Base-by-base conservation (phyloP, 495 filamentous ascomycete species). In the Pyrenopolyporus hunteri region DNA sequence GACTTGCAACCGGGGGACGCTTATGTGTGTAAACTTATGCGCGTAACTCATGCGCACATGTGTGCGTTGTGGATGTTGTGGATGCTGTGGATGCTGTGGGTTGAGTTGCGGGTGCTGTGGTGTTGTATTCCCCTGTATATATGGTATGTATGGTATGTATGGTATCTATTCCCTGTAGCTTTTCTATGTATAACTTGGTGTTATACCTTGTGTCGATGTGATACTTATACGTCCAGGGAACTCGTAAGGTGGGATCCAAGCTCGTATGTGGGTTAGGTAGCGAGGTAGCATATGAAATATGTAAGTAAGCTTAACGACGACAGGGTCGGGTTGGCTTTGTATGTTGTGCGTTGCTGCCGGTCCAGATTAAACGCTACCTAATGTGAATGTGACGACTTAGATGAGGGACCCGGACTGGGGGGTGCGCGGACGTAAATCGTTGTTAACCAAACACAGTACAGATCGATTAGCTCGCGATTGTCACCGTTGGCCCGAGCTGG, bases 271-370 rank as follows among this genome's bases (percentile, higher is more conserved):
- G n/a, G 14, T 48, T 36, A 50, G 22, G 48, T 29, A 28, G 9
- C 31, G 14, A 31, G 14, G 22, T 52, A 37, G 25, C 29, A 47
- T 31, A 32, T 47, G 33, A 17, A 37, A 14, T 37, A 47, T 31
- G 42, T 47, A 43, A 17, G 53, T 57, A 57, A 57, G 54, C 54
- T 57, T 57, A 57, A 49, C 44, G 43, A 57, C 32, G 44, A 22
- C 7, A 36, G 39, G 52, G 31, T 35, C 53, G 17, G 11, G 25
- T 20, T 29, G 39, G 19, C 29, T 36, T 45, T 46, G 39, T 23
- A 48, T 40, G 53, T 16, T 57, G 44, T 48, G 36, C 44, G 26
- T 22, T 32, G 28, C 22, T n/a, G 52, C 35, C 28, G 43, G 32
- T 49, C 35, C 43, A 48, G 42, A 47, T 42, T 40, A 47, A 23